Conservation (phyloP, 2,329 filamentous ascomycete genomes). For the Cytospora piceicola region DNA sequence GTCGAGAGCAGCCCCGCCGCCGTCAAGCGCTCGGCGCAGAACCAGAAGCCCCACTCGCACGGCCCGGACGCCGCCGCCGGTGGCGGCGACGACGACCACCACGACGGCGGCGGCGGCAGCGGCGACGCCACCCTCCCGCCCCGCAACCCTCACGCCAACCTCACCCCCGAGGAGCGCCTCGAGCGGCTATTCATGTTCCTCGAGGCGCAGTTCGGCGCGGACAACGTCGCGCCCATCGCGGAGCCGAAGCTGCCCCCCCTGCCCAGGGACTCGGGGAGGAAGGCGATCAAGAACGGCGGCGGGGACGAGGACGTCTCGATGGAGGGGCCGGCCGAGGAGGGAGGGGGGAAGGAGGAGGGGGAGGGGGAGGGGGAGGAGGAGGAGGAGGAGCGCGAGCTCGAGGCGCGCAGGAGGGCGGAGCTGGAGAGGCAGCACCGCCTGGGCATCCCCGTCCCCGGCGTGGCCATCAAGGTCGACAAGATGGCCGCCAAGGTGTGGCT, state of each 20-base stretch:
- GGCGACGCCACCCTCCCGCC: slow-evolving; percentile 51
- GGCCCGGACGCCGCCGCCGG: slow-evolving; percentile 36
- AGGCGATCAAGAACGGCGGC: slow-evolving; percentile 36
- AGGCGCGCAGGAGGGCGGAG: slow-evolving; percentile 66
- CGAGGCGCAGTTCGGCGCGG: slow-evolving; percentile 90
- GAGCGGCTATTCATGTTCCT: slow-evolving; percentile 92
- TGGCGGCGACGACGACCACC: slow-evolving; percentile 48
- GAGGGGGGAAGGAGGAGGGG: slow-evolving; percentile 38
- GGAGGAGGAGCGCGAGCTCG: slow-evolving; percentile 49
- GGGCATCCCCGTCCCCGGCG: slow-evolving; percentile 87
- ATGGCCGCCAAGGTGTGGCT: slow-evolving; percentile 88
- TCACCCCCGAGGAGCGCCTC: slow-evolving; percentile 76
- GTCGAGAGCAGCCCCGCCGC: slow-evolving; percentile 94
- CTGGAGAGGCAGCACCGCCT: slow-evolving; percentile 78
- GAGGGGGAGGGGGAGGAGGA: slow-evolving; percentile 35
- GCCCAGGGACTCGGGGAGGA: slow-evolving; percentile 21
- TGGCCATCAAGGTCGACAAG: slow-evolving; percentile 86
- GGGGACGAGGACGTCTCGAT: slow-evolving; percentile 42
- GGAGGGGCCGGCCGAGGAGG: slow-evolving; percentile 44
- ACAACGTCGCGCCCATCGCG: slow-evolving; percentile 79
- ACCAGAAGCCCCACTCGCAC: slow-evolving; percentile 51
- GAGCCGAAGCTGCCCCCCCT: slow-evolving; percentile 58
- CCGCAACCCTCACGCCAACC: slow-evolving; percentile 73
- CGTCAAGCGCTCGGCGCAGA: slow-evolving; percentile 72
- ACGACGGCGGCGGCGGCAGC: slow-evolving; percentile 31